Evolutionary conservation across 805 yeast genomes (phyloP), one percentile per base, ranked within the genome.

Genomic region (Maudiozyma pseudohumilis): DNA sequence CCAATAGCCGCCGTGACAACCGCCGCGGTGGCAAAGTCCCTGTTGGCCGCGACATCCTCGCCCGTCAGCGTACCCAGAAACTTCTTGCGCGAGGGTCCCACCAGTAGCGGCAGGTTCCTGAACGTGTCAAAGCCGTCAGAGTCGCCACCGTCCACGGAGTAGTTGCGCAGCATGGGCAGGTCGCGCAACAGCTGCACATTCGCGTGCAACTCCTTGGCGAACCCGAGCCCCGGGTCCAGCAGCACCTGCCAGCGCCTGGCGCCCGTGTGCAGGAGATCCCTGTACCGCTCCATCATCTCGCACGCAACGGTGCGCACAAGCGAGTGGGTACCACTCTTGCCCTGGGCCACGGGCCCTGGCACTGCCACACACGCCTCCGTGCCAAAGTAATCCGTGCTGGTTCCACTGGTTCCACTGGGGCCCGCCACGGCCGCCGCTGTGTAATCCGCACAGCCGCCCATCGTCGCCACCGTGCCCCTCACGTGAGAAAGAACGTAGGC

Each of bases 141-240:
- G 15, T 44, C 48, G 18, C 32, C 34, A 15, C 27, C 23, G 1
- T 39, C 24, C 21, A 43, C 40, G 1, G 75, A 62, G 48, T 76
- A 80, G 22, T 63, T 59, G 52, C 78, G 78, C 50, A 65, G 57
- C 22, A 43, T 48, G 34, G 60, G 72, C 42, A 68, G 46, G 15
- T 74, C 66, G 42, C 75, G 70, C 21, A 92, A 68, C 1, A 86
- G 49, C 17, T 69, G 68, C 23, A 88, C 46, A 56, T 88, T 89
- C 52, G 88, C 95, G 6, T 55, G 46, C n/a, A 70, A 49, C 37
- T 69, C 70, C 56, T 92, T 92, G n/a, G 97, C 96, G 60, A 92
- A 92, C 2, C 99, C 98, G 29, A 92, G 61, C 2, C 98, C 98
- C 0, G 99, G 98, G 55, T 92, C 99, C 4, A 87, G 52, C 13